Conservation (phyloP, 768 basidiomycete genomes). For the Albatrellus ellisii region DNA sequence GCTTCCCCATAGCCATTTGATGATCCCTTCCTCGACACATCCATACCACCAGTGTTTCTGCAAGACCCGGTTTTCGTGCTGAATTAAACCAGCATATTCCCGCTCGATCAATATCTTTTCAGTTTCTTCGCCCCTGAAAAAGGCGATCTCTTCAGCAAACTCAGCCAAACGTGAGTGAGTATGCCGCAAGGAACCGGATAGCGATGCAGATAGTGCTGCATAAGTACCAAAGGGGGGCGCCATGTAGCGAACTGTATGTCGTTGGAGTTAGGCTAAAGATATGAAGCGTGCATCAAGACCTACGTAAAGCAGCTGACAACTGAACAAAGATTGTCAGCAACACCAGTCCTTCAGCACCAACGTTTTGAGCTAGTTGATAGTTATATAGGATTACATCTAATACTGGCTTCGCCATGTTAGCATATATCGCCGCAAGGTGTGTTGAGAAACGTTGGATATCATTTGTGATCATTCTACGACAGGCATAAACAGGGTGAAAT, state of each 20-base stretch:
- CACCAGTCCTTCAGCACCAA: constrained; percentile 86
- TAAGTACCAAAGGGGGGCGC: constrained; percentile 92
- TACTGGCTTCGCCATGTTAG: constrained; percentile 86
- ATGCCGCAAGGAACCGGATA: constrained; percentile 83
- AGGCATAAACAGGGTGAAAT: neutral
- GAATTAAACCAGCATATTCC: constrained; percentile 72
- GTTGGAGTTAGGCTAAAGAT: neutral
- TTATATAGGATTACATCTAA: constrained; percentile 93
- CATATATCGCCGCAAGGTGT: constrained; percentile 87
- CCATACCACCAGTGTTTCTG: constrained; percentile 80
- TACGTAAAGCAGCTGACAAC: constrained; percentile 66
- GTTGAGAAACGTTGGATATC: constrained; percentile 90
- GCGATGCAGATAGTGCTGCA: constrained; percentile 75
- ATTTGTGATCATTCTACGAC: constrained; percentile 77
- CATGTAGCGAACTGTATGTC: constrained; percentile 58
- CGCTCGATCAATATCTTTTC: constrained; percentile 89
- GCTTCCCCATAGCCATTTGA: constrained; percentile 96
- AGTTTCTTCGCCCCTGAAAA: constrained; percentile 76
- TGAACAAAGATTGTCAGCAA: constrained; percentile 79
- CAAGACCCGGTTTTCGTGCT: constrained; percentile 76
- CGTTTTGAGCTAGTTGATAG: constrained; percentile 86
- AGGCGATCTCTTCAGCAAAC: constrained; percentile 80
- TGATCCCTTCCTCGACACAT: constrained; percentile 86
- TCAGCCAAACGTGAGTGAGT: constrained; percentile 86
- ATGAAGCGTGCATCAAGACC: constrained; percentile 20